Conservation (phyloP, 2,329 filamentous ascomycete species). For the Cyanodermella asteris region DNA sequence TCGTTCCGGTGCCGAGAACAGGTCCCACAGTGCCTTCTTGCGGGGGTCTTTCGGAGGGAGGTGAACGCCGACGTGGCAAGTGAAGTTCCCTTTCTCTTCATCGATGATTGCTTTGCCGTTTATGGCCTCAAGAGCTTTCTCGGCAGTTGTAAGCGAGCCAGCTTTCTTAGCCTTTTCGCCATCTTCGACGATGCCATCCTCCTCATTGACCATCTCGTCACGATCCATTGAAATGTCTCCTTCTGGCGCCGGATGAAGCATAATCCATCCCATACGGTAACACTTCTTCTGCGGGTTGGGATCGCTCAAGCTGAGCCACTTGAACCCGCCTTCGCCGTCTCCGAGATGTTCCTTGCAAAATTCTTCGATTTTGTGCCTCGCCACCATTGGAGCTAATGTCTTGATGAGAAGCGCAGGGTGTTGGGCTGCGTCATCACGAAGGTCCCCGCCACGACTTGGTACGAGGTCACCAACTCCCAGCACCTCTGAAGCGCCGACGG, state of each 20-base stretch:
- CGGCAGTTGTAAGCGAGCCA: constrained; percentile 34
- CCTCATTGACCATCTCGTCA: constrained; percentile 50
- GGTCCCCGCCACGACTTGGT: constrained; percentile 60
- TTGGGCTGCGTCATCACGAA: constrained; percentile 69
- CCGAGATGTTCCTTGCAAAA: constrained; percentile 91
- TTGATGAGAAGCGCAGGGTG: constrained; percentile 93
- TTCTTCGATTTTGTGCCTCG: constrained; percentile 72
- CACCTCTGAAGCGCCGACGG: constrained; percentile 76
- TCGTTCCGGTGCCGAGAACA: constrained; percentile 84
- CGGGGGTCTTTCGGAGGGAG: constrained; percentile 66
- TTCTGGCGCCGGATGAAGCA: constrained; percentile 65
- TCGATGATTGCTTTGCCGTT: constrained; percentile 97
- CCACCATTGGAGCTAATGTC: constrained; percentile 90
- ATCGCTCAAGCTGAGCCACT: constrained; percentile 87
- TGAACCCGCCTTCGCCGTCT: constrained; percentile 77
- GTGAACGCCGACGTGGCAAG: constrained; percentile 90
- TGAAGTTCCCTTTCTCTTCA: constrained; percentile 81
- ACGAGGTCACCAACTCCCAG: constrained; percentile 80
- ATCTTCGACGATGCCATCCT: constrained; percentile 30
- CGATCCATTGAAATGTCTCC: constrained; percentile 36
- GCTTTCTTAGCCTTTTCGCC: constrained; percentile 11
- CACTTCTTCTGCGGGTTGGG: constrained; percentile 94
- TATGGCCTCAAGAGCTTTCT: constrained; percentile 78
- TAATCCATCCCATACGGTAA: constrained; percentile 95
- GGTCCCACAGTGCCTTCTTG: constrained; percentile 91